phyloP scores from a whole-genome alignment of 441 rosid genomes.

The Gossypium laxum region DNA sequence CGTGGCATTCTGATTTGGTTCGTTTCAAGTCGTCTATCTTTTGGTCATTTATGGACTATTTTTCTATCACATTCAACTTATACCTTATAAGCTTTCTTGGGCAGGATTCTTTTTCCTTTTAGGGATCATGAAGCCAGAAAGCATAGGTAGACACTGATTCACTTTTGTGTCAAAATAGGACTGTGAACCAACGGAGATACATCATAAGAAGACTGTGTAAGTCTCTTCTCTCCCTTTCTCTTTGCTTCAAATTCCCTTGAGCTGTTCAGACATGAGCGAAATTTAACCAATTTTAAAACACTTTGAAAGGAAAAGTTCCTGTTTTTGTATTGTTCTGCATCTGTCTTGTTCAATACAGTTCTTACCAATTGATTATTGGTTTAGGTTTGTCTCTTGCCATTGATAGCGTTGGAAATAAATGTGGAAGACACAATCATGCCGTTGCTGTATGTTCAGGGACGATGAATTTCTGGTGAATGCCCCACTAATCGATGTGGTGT shows the following conservation, averaged over 20 bases:
- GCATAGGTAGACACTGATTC: neutral
- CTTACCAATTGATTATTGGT: constrained; percentile 2
- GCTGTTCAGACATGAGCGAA: neutral
- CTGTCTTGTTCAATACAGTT: neutral
- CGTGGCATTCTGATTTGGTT: constrained; percentile 15
- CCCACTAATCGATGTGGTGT: neutral
- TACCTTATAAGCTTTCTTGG: constrained; percentile 17
- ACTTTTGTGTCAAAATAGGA: neutral
- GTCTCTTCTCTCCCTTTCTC: neutral
- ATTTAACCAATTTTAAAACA: neutral
- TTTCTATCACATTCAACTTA: neutral
- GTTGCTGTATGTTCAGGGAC: neutral
- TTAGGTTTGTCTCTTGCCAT: neutral
- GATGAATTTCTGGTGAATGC: neutral
- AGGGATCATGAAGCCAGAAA: neutral
- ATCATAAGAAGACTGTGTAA: neutral
- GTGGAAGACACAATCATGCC: neutral
- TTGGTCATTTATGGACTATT: neutral
- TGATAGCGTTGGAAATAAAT: neutral
- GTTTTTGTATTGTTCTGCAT: neutral
- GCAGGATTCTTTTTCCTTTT: constrained; percentile 14
- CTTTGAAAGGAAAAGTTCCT: neutral
- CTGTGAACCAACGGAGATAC: neutral
- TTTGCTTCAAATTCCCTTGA: neutral
- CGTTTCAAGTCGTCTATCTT: constrained; percentile 1